Percentiles rank a stretch among this genome's conserved stretches.
Evolutionary conservation across 1,139 yeast genomes (phyloP).

Genomic region (Petasospora rhodanensis): DNA sequence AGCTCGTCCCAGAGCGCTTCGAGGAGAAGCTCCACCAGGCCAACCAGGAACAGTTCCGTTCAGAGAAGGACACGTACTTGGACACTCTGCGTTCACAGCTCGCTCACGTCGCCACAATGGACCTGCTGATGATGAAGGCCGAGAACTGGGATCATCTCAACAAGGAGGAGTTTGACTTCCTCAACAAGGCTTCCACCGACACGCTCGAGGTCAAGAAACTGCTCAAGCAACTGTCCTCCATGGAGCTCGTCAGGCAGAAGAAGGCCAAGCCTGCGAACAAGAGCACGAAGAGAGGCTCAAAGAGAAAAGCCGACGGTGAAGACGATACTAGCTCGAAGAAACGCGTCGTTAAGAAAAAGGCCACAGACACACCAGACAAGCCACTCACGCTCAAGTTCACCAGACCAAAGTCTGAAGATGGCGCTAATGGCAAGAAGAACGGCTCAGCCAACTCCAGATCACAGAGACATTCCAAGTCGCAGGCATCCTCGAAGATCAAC

Average conservation of each 20-base stretch:
- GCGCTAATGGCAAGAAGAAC: slow-evolving; percentile 2
- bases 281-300: slow-evolving; percentile 8
- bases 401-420: slow-evolving; percentile 9
- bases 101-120: slow-evolving; percentile 26
- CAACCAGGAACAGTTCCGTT: slow-evolving; percentile 17
- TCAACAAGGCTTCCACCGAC: slow-evolving; percentile 23
- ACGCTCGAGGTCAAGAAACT: slow-evolving; percentile 24
- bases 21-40: slow-evolving; percentile 16
- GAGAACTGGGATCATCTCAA: slow-evolving; percentile 25
- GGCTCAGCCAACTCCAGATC: slow-evolving; percentile 8
- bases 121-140: slow-evolving; percentile 22
- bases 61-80: slow-evolving; percentile 22
- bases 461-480: slow-evolving; percentile 20
- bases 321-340: slow-evolving; percentile 5
- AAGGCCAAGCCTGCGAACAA: slow-evolving; percentile 15
- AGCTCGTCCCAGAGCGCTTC: slow-evolving; percentile 14
- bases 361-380: slow-evolving; percentile 4
- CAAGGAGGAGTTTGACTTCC: slow-evolving; percentile 22
- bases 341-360: slow-evolving; percentile 9
- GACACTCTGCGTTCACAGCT: slow-evolving; percentile 20
- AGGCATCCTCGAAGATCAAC: slow-evolving; percentile 21
- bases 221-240: slow-evolving; percentile 23
- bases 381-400: slow-evolving; percentile 14
- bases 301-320: slow-evolving; percentile 17
- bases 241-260: slow-evolving; percentile 21